phyloP scores from a whole-genome alignment of 2,329 filamentous ascomycete species.

The Ceratocystis huliohia region DNA sequence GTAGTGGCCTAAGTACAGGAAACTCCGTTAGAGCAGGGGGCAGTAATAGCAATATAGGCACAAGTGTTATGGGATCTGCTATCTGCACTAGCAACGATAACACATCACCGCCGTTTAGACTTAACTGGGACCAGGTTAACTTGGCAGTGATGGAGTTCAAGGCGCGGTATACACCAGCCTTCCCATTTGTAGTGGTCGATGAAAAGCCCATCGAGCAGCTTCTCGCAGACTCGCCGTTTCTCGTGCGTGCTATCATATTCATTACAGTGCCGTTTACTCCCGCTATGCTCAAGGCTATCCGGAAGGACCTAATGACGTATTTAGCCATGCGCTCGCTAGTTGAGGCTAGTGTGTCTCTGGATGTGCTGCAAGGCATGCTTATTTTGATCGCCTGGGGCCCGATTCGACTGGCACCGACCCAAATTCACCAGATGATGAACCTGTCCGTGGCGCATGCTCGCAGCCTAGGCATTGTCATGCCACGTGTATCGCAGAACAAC shows the following conservation, averaged over 20 bases:
- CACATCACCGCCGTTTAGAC: slow-evolving; percentile 26
- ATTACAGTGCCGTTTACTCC: slow-evolving; percentile 27
- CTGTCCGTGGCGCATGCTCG: slow-evolving; percentile 33
- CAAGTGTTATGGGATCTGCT: neutral
- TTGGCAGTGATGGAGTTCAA: slow-evolving; percentile 29
- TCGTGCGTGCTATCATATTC: slow-evolving; percentile 32
- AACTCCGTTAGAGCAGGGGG: neutral
- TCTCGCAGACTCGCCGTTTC: slow-evolving; percentile 29
- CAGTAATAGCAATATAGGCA: neutral
- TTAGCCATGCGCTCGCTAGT: slow-evolving; percentile 33
- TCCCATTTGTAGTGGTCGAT: slow-evolving; percentile 31
- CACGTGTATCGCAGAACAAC: slow-evolving; percentile 23
- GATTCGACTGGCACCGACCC: slow-evolving; percentile 15
- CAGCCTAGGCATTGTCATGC: slow-evolving; percentile 28
- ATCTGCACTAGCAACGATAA: neutral
- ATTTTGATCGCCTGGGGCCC: slow-evolving; percentile 36
- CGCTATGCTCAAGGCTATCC: slow-evolving; percentile 30
- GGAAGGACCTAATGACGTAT: slow-evolving; percentile 32
- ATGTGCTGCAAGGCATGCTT: slow-evolving; percentile 36
- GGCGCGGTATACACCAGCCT: slow-evolving; percentile 27
- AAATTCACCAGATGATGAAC: slow-evolving; percentile 27
- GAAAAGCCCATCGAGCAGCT: slow-evolving; percentile 27
- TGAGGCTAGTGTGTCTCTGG: slow-evolving; percentile 31
- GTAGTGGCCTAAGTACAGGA: neutral
- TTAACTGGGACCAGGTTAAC: slow-evolving; percentile 32